Conservation (phyloP, 2,329 filamentous ascomycete genomes). For the Microcera coccophila region DNA sequence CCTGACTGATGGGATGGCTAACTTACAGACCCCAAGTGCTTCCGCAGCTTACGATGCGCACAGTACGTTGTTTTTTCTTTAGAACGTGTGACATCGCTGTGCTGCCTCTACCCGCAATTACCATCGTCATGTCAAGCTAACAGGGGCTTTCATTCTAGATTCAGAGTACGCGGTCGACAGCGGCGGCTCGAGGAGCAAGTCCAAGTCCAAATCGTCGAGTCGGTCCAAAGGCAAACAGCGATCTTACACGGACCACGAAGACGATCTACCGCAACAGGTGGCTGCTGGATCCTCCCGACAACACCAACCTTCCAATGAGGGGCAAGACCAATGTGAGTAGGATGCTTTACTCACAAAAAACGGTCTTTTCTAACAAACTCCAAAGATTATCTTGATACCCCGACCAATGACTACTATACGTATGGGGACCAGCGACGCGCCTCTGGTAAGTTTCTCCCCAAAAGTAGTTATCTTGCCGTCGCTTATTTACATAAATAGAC, state of each 20-base stretch:
- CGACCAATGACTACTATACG: too few relatives aligned
- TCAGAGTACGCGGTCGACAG: slow-evolving; percentile 18
- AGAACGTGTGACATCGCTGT: too few relatives aligned
- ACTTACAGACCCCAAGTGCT: slow-evolving; percentile 18
- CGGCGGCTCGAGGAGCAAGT: slow-evolving; percentile 15
- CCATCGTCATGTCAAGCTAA: too few relatives aligned
- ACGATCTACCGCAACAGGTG: not conserved
- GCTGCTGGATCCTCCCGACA: not conserved
- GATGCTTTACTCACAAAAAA: too few relatives aligned
- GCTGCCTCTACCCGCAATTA: too few relatives aligned
- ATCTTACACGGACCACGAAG: slow-evolving; percentile 16
- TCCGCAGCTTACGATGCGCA: slow-evolving; percentile 13
- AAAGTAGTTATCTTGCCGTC: too few relatives aligned
- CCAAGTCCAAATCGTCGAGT: slow-evolving; percentile 16
- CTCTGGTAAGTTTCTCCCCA: too few relatives aligned
- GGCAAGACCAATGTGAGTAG: slow-evolving; percentile 6
- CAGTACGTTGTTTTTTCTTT: slow-evolving; percentile 15
- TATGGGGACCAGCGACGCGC: too few relatives aligned
- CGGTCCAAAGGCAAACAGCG: slow-evolving; percentile 20
- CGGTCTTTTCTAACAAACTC: too few relatives aligned
- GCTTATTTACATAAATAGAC: too few relatives aligned
- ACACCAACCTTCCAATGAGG: not conserved
- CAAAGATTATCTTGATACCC: too few relatives aligned
- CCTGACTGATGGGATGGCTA: slow-evolving; percentile 20
- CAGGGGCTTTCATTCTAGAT: too few relatives aligned